A percentile compares a stretch with the other conserved stretches of the same genome.
Evolutionary conservation across 192 early-diverging fungal genomes (phyloP).

Genomic region (Coemansia asiatica): DNA sequence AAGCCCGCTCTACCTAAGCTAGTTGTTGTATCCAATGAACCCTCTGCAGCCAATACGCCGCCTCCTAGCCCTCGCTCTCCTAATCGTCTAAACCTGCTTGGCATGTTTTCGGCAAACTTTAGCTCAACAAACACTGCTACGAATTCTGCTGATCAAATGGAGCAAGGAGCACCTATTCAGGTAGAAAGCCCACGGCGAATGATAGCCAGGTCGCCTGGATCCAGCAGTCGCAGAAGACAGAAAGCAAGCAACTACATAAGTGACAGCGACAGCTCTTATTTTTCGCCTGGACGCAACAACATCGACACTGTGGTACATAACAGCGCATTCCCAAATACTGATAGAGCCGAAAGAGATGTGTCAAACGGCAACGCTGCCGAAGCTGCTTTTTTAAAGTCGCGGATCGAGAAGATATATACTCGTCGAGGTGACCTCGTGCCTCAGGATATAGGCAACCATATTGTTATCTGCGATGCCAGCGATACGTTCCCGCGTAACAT

Average conservation of each 20-base stretch:
- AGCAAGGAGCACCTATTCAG: conserved; percentile 20
- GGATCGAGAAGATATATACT: background rate
- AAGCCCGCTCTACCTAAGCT: background rate
- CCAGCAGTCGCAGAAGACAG: background rate
- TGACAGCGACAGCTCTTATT: conserved; percentile 48
- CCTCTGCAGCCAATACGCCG: background rate
- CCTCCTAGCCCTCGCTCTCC: conserved; percentile 4
- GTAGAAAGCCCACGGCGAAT: conserved; percentile 28
- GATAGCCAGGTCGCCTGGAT: conserved; percentile 9
- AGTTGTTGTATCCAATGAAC: background rate
- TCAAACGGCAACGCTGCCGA: background rate
- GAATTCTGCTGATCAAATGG: background rate
- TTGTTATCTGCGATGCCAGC: conserved; percentile 50
- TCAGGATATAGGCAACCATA: conserved; percentile 18
- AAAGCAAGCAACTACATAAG: conserved; percentile 31
- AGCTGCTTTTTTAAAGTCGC: background rate
- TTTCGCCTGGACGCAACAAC: conserved; percentile 20
- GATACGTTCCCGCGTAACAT: conserved; percentile 47
- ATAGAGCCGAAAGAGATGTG: background rate
- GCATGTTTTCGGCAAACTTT: background rate
- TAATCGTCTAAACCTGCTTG: background rate
- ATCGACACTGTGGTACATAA: background rate
- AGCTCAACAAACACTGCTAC: background rate
- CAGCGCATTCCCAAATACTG: background rate
- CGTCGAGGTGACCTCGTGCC: conserved; percentile 27